These are phyloP conservation scores for Yarrowia sp. DNA, from an alignment of 805 yeast genomes.

Conservation along the genomic window DNA sequence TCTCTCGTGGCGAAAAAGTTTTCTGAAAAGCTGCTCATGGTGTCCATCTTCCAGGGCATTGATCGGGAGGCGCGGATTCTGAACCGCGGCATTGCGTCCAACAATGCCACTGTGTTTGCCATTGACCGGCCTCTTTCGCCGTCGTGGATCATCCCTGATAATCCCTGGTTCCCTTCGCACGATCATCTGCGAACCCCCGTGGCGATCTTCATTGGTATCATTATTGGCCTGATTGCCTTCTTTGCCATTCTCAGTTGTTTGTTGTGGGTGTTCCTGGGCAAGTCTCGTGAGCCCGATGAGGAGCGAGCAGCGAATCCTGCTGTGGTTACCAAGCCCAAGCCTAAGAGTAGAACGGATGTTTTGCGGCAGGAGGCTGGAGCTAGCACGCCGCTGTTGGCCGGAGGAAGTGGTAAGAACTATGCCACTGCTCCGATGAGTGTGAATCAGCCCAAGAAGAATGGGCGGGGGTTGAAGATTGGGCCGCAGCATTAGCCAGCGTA, in stretches of 20 bases:
- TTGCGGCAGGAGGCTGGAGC: conserved; percentile 1
- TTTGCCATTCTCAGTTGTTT: conserved; percentile 10
- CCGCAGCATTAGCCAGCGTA: background rate
- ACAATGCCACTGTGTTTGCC: conserved; percentile 35
- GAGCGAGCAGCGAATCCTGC: background rate
- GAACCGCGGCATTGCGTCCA: conserved; percentile 31
- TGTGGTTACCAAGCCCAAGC: background rate
- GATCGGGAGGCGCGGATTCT: conserved; percentile 31
- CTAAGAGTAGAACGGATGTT: background rate
- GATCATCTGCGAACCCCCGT: conserved; percentile 35
- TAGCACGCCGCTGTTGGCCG: conserved; percentile 10
- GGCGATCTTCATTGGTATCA: conserved; percentile 30
- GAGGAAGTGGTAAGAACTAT: background rate
- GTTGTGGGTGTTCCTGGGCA: conserved; percentile 16
- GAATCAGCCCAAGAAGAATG: conserved; percentile 12
- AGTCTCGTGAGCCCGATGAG: background rate
- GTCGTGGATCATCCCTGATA: conserved; percentile 34
- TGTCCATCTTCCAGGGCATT: conserved; percentile 31
- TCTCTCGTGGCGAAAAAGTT: conserved; percentile 28
- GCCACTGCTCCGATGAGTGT: conserved; percentile 22
- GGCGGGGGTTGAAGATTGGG: conserved; percentile 20
- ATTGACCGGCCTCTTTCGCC: conserved; percentile 38
- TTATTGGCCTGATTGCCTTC: conserved; percentile 14
- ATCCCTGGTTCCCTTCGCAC: conserved; percentile 32
- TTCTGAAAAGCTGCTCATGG: conserved; percentile 32